phyloP scores from a whole-genome alignment of 2,329 filamentous ascomycete species.

The Zasmidium angulare region DNA sequence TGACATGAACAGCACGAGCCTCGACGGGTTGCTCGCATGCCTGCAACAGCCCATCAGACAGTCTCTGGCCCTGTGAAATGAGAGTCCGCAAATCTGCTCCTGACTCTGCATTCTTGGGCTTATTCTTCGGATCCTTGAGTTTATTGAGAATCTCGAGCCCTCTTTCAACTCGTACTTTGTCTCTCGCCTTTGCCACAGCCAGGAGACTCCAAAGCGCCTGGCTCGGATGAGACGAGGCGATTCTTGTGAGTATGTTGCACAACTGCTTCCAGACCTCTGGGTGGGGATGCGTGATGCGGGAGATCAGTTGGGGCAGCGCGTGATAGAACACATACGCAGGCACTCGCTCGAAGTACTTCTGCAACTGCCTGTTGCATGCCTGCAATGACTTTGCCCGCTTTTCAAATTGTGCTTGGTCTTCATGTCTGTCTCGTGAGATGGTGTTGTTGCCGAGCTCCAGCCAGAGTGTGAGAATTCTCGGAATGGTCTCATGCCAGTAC shows the following conservation, averaged over 20 bases:
- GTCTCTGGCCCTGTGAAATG: slow-evolving; percentile 74
- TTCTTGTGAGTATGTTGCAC: slow-evolving; percentile 76
- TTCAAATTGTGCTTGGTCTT: slow-evolving; percentile 47
- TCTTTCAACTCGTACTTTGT: slow-evolving; percentile 64
- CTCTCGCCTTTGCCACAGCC: slow-evolving; percentile 78
- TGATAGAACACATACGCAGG: slow-evolving; percentile 79
- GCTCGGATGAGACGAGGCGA: slow-evolving; percentile 82
- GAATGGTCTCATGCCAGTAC: slow-evolving; percentile 92
- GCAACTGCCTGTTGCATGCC: slow-evolving; percentile 70
- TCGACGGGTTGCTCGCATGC: slow-evolving; percentile 79
- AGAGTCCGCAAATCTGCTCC: slow-evolving; percentile 66
- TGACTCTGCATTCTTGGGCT: slow-evolving; percentile 55
- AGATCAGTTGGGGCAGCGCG: slow-evolving; percentile 87
- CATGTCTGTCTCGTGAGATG: slow-evolving; percentile 42
- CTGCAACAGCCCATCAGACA: slow-evolving; percentile 76
- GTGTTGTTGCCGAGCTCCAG: slow-evolving; percentile 78
- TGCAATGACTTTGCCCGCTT: slow-evolving; percentile 66
- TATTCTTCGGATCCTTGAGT: slow-evolving; percentile 53
- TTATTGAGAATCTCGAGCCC: slow-evolving; percentile 43
- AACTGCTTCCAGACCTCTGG: slow-evolving; percentile 73
- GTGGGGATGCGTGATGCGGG: slow-evolving; percentile 89
- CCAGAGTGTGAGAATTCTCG: slow-evolving; percentile 90
- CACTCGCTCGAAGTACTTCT: slow-evolving; percentile 72
- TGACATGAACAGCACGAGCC: slow-evolving; percentile 69
- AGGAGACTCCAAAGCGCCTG: slow-evolving; percentile 91